Base-by-base conservation (phyloP, 1,284 basidiomycete species). In the Ceratobasidium sp. region DNA sequence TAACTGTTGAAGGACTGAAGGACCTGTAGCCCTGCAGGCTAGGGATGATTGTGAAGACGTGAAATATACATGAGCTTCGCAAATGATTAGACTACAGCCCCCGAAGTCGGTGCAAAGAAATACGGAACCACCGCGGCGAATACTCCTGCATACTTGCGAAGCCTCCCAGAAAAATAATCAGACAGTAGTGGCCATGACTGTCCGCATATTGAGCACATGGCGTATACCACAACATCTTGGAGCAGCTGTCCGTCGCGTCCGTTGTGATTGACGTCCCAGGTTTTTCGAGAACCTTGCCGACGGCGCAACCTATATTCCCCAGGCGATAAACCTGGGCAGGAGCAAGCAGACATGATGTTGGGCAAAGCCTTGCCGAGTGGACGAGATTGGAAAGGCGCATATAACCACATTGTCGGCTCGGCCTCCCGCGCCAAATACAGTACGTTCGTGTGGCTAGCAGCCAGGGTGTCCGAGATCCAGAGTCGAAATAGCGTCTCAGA, bases 211-310 rank as follows among this genome's bases (percentile, higher is more conserved):
- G 34, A 36, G 26, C 62, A 65, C 1, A n/a, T 9, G 1, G 21
- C 62, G 16, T 39, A 32, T 14, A 65, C 62, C 9, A 21, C 14
- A 4, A 65, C 48, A 12, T 65, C n/a, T 2, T 14, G 18, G 12
- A 65, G 21, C 10, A 16, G 26, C 9, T 3, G 6, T 2, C 62
- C 32, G 12, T 48, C 18, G 1, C 9, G 3, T 1, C 62, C 46
- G 10, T 52, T n/a, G 14, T 69, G 65, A 1, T 28, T 16, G 1
- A 69, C 65, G 6, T 57, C 41, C 65, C 65, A 69, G 1, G 30
- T 28, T 36, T 69, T 69, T 2, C 32, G 18, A 16, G 6, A 18
- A 2, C 39, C n/a, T 10, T 36, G n/a, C 36, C 48, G 1, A 8
- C 21, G 18, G 14, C 10, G 36, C 36, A 9, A 16, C 21, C 2